phyloP scores from a whole-genome alignment of 306 rosid genomes.

The Sindora glabra region DNA sequence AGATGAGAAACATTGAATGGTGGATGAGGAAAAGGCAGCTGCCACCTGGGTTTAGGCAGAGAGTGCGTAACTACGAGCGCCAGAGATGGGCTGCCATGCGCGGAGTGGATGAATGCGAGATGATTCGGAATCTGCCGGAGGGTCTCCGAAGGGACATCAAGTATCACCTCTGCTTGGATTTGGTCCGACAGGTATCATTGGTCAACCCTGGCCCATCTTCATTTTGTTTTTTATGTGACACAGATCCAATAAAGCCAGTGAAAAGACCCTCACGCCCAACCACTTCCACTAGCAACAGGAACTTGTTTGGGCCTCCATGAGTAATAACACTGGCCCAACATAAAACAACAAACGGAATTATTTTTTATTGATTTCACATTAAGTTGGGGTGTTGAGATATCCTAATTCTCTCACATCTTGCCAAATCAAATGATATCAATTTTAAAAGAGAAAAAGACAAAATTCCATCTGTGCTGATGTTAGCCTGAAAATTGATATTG shows the following conservation, averaged over 20 bases:
- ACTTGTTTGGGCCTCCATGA: too few relatives aligned
- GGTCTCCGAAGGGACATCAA: conserved; percentile 89
- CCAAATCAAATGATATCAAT: too few relatives aligned
- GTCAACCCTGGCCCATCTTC: neutral
- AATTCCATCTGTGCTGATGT: too few relatives aligned
- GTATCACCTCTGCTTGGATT: conserved; percentile 84
- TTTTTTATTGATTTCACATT: too few relatives aligned
- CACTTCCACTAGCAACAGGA: too few relatives aligned
- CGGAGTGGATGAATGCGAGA: conserved; percentile 78
- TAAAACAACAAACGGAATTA: too few relatives aligned
- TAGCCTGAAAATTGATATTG: too few relatives aligned
- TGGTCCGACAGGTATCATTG: conserved; percentile 61
- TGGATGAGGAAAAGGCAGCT: conserved; percentile 86
- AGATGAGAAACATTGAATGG: conserved; percentile 94
- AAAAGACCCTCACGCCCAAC: too few relatives aligned
- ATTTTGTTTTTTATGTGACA: neutral
- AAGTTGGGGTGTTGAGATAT: too few relatives aligned
- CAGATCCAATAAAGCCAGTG: neutral
- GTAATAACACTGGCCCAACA: too few relatives aligned
- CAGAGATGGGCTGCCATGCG: conserved; percentile 92
- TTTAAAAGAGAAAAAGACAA: too few relatives aligned
- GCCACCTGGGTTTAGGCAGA: conserved; percentile 66
- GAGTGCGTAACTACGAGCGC: conserved; percentile 80
- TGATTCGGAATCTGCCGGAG: conserved; percentile 75
- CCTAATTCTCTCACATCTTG: too few relatives aligned